Conservation (phyloP, 208 protist genomes). For the Acanthamoeba culbertsoni region DNA sequence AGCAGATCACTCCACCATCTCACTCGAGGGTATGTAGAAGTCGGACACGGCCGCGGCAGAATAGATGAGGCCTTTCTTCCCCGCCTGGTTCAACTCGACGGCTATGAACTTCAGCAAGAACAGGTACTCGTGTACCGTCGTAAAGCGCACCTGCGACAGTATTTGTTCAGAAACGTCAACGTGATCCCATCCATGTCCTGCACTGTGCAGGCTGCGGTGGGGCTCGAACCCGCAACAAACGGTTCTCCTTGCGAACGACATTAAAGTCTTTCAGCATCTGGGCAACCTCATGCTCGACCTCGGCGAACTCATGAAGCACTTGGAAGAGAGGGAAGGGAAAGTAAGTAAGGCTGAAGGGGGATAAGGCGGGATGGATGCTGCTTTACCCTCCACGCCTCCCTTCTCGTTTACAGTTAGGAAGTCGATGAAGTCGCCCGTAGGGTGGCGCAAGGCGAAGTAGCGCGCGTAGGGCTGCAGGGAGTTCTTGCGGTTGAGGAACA, state of each 20-base stretch:
- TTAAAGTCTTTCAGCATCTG: not conserved
- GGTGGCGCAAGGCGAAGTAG: slow-evolving; percentile 52
- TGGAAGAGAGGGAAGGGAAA: not conserved
- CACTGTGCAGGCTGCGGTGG: not conserved
- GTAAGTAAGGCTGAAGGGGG: not conserved
- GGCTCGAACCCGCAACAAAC: not conserved
- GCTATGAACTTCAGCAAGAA: slow-evolving; percentile 27
- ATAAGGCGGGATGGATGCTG: not conserved
- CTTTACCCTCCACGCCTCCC: not conserved
- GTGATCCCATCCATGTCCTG: no score
- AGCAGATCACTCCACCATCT: slow-evolving; percentile 67
- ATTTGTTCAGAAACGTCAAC: no score
- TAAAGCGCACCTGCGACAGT: slow-evolving; percentile 17
- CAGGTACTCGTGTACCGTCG: slow-evolving; percentile 66
- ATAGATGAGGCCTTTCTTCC: slow-evolving; percentile 56
- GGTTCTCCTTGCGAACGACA: not conserved
- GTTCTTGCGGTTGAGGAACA: slow-evolving; percentile 67
- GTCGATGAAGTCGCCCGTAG: not conserved
- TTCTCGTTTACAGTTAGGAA: not conserved
- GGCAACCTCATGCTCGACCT: not conserved
- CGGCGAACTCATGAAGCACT: not conserved
- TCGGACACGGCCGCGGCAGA: slow-evolving; percentile 71
- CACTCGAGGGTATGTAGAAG: slow-evolving; percentile 66
- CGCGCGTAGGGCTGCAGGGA: slow-evolving; percentile 69
- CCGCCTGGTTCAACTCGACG: not conserved